These are phyloP conservation scores for Backusella tarrabulga DNA, from an alignment of 192 early-diverging fungal genomes.

Conservation along the genomic window DNA sequence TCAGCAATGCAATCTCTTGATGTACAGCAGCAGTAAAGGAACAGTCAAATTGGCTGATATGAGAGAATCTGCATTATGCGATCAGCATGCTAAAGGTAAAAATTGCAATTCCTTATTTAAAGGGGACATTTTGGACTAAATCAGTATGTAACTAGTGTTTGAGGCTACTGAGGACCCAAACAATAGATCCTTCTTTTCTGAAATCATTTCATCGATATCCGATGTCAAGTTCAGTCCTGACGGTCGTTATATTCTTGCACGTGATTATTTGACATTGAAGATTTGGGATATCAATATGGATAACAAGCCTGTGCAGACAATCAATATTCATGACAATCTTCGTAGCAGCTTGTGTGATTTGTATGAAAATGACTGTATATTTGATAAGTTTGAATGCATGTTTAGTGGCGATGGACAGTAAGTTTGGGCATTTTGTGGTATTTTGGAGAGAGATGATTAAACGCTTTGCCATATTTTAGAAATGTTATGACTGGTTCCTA, in stretches of 20 bases:
- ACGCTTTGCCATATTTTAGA: slow-evolving; percentile 35
- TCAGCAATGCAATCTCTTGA: slow-evolving; percentile 91
- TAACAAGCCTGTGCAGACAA: slow-evolving; percentile 85
- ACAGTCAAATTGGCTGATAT: slow-evolving; percentile 97
- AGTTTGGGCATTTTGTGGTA: slow-evolving; percentile 24
- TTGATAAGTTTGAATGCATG: slow-evolving; percentile 99
- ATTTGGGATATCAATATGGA: slow-evolving; percentile 99
- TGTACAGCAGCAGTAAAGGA: slow-evolving; percentile 97
- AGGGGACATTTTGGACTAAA: background rate
- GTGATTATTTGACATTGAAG: slow-evolving; percentile 96
- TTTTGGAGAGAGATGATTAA: background rate
- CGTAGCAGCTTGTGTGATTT: slow-evolving; percentile 95
- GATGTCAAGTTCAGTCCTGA: slow-evolving; percentile 95
- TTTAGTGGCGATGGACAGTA: slow-evolving; percentile 94
- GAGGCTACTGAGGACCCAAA: slow-evolving; percentile 92
- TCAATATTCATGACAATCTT: slow-evolving; percentile 94
- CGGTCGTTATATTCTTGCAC: slow-evolving; percentile 94
- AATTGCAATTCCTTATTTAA: background rate
- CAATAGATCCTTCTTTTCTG: slow-evolving; percentile 97
- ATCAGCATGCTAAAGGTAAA: slow-evolving; percentile 86
- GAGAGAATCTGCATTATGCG: slow-evolving; percentile 92
- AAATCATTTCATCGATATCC: slow-evolving; percentile 97
- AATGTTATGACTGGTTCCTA: slow-evolving; percentile 93
- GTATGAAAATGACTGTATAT: slow-evolving; percentile 99
- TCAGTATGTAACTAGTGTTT: slow-evolving; percentile 56